phyloP scores from a whole-genome alignment of 169 alveolate genomes.

The Cryptosporidium bovis region DNA sequence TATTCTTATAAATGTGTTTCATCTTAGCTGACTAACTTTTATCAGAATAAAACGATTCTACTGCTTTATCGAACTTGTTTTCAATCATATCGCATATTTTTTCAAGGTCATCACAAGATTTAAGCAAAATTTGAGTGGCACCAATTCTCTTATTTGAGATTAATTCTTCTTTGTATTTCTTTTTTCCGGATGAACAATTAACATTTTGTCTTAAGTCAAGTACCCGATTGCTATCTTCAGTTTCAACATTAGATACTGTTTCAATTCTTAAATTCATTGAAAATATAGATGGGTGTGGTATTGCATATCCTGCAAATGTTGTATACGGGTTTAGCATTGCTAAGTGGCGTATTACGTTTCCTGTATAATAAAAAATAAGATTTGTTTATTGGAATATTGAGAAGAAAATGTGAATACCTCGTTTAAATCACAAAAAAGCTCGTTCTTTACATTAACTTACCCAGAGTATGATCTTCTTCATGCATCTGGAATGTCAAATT shows the following conservation, averaged over 20 bases:
- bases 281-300: constrained; percentile 70
- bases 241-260: constrained; percentile 55
- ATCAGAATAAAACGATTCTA: background rate
- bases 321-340: constrained; percentile 72
- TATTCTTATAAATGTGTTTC: too few relatives aligned
- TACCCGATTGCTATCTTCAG: constrained; percentile 3
- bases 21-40: background rate
- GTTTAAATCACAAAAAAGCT: background rate
- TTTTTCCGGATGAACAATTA: background rate
- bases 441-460: constrained; percentile 17
- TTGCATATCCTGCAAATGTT: constrained; percentile 74
- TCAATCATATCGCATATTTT: constrained; percentile 48
- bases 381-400: background rate
- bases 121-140: constrained; percentile 26
- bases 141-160: background rate
- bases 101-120: constrained; percentile 58
- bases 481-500: constrained; percentile 63
- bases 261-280: constrained; percentile 64
- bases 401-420: background rate
- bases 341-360: constrained; percentile 56
- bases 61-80: constrained; percentile 42
- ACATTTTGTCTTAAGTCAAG: background rate
- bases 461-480: constrained; percentile 72
- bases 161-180: background rate
- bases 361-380: background rate